Evolutionary conservation across 345 rosid genomes (phyloP).

Genomic region (Capsella bursapastoris): DNA sequence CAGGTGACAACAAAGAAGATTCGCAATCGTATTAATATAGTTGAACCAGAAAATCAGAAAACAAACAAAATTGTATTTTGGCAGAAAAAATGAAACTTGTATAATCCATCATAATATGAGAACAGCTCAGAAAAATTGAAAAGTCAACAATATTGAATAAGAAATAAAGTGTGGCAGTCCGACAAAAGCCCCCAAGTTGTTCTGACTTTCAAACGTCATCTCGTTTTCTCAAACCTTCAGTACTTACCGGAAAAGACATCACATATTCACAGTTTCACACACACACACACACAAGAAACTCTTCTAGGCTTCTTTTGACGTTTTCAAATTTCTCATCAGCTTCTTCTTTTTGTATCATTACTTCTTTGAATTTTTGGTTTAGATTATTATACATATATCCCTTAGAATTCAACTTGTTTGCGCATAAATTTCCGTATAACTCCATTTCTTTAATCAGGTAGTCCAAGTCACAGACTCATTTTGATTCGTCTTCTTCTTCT

Average conservation of each 20-base stretch:
- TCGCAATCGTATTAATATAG: not conserved
- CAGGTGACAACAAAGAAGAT: not conserved
- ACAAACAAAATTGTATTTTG: not conserved
- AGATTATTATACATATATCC: not conserved
- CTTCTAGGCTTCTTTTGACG: conserved; percentile 33
- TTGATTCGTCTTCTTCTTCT: conserved; percentile 29
- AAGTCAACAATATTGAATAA: conserved; percentile 40
- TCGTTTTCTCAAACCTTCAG: conserved; percentile 23
- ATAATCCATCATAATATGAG: not conserved
- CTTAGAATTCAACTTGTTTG: conserved; percentile 23
- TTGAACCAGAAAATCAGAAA: conserved; percentile 18
- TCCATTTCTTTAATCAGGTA: conserved; percentile 9
- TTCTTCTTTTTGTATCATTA: not conserved
- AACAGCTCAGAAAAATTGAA: conserved; percentile 19
- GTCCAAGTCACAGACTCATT: conserved; percentile 16
- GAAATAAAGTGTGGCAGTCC: conserved; percentile 28
- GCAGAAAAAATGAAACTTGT: conserved; percentile 6
- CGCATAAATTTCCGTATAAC: conserved; percentile 9
- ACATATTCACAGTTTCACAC: conserved; percentile 27
- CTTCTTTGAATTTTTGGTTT: conserved; percentile 16
- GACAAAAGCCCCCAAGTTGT: conserved; percentile 36
- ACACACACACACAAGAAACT: not conserved
- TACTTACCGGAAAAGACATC: conserved; percentile 17
- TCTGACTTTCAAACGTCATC: conserved; percentile 37
- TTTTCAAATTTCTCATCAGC: not conserved